A percentile compares a stretch with the other conserved stretches of the same genome.
These are phyloP conservation scores for Aureobasidium vineae DNA, from an alignment of 2,329 filamentous ascomycete genomes.

Conservation along the genomic window DNA sequence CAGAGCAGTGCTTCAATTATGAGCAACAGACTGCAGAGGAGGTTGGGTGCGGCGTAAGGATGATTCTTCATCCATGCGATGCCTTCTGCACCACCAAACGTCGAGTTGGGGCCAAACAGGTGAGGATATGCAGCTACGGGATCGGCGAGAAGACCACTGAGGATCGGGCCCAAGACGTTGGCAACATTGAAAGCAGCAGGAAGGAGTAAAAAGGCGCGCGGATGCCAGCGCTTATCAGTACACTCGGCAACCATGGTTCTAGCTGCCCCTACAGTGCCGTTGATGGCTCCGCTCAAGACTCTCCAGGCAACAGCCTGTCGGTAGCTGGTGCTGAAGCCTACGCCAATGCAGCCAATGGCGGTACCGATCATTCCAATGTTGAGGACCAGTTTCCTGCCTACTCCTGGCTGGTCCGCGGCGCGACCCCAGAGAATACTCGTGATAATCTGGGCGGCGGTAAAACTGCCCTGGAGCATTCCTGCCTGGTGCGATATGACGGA, in stretches of 20 bases:
- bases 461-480: constrained; percentile 44
- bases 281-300: constrained; percentile 43
- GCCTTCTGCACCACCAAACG: constrained; percentile 54
- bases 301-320: constrained; percentile 45
- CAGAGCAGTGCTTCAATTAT: constrained; percentile 54
- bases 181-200: constrained; percentile 45
- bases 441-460: constrained; percentile 46
- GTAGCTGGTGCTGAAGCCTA: constrained; percentile 42
- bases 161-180: constrained; percentile 47
- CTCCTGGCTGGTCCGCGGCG: constrained; percentile 45
- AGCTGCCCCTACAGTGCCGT: constrained; percentile 44
- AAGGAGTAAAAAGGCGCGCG: constrained; percentile 42
- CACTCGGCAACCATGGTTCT: constrained; percentile 45
- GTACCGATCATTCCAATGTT: constrained; percentile 44
- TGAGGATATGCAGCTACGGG: constrained; percentile 56
- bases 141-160: constrained; percentile 64
- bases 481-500: constrained; percentile 47
- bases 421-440: constrained; percentile 46
- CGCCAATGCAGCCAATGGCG: constrained; percentile 41
- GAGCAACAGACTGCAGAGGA: constrained; percentile 59
- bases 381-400: constrained; percentile 45
- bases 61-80: constrained; percentile 61
- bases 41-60: constrained; percentile 63
- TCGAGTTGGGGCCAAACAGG: constrained; percentile 57
- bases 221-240: constrained; percentile 44